phyloP scores from a whole-genome alignment of 768 basidiomycete genomes.

The Rhizopogon salebrosus region DNA sequence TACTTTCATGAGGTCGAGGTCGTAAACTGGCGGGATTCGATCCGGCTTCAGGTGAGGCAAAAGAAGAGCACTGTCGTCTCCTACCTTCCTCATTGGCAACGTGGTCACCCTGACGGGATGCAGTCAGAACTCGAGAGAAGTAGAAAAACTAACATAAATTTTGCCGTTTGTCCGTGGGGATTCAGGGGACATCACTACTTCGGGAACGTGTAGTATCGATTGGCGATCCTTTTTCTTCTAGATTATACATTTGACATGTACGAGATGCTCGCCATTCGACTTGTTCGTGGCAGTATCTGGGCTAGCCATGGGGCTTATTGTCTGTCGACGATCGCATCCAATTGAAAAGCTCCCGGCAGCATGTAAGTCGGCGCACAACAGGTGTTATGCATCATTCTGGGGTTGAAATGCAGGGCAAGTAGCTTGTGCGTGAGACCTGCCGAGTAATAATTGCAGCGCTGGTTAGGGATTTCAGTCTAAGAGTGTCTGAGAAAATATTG shows the following conservation, averaged over 20 bases:
- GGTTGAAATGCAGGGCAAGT: neutral
- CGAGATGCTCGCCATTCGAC: no score
- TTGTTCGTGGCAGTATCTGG: no score
- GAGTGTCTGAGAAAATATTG: neutral
- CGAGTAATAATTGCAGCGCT: neutral
- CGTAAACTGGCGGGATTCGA: no score
- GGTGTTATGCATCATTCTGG: neutral
- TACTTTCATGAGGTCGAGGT: no score
- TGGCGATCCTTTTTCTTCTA: no score
- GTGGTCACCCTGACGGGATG: neutral
- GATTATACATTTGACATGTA: no score
- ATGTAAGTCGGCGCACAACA: neutral
- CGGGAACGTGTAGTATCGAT: no score
- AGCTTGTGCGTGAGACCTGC: neutral
- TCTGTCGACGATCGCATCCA: neutral
- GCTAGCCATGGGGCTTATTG: no score
- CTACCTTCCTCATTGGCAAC: neutral
- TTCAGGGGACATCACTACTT: neutral
- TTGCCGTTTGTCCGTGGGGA: neutral
- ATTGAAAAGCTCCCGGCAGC: neutral
- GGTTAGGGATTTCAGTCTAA: neutral
- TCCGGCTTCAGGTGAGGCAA: neutral
- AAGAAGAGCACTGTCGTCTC: neutral
- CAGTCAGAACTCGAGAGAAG: neutral
- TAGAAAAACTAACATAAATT: neutral